Evolutionary conservation across 2,329 filamentous ascomycete species (phyloP).

Genomic region (Fusarium sp.): DNA sequence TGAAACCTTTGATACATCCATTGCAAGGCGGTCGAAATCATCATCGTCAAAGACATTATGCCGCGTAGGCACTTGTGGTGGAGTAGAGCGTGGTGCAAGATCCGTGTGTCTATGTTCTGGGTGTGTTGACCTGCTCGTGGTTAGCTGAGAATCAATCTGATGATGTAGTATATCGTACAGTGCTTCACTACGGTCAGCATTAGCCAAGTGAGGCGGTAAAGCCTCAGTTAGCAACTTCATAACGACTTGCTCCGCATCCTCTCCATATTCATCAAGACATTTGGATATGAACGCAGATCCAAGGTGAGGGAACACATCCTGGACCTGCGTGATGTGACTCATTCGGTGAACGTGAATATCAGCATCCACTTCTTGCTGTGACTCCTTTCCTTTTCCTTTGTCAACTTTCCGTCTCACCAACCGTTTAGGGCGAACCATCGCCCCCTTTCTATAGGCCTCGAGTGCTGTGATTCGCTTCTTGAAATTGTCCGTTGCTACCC

Average conservation of each 20-base stretch:
- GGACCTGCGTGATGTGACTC: constrained; percentile 88
- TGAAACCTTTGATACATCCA: constrained; percentile 76
- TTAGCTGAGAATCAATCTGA: constrained; percentile 15
- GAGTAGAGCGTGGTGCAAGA: constrained; percentile 70
- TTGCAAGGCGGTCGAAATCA: constrained; percentile 76
- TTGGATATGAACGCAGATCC: constrained; percentile 84
- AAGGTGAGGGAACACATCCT: constrained; percentile 90
- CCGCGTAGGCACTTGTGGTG: constrained; percentile 65
- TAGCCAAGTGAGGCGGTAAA: constrained; percentile 74
- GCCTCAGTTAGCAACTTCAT: constrained; percentile 83
- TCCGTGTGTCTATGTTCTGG: constrained; percentile 46
- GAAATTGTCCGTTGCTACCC: constrained; percentile 64
- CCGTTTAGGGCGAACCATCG: constrained; percentile 62
- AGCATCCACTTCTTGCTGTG: constrained; percentile 52
- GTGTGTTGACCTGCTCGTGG: constrained; percentile 46
- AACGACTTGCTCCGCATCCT: constrained; percentile 82
- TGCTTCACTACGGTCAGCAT: constrained; percentile 71
- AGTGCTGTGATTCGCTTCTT: constrained; percentile 71
- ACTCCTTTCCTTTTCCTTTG: constrained; percentile 71
- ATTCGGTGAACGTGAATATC: constrained; percentile 81
- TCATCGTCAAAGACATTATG: constrained; percentile 85
- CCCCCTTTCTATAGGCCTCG: constrained; percentile 68
- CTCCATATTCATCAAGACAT: constrained; percentile 81
- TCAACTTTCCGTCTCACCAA: constrained; percentile 66
- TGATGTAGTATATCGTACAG: constrained; percentile 58